Conservation (phyloP, 1,139 yeast genomes). For the Geotrichum aggregatum region DNA sequence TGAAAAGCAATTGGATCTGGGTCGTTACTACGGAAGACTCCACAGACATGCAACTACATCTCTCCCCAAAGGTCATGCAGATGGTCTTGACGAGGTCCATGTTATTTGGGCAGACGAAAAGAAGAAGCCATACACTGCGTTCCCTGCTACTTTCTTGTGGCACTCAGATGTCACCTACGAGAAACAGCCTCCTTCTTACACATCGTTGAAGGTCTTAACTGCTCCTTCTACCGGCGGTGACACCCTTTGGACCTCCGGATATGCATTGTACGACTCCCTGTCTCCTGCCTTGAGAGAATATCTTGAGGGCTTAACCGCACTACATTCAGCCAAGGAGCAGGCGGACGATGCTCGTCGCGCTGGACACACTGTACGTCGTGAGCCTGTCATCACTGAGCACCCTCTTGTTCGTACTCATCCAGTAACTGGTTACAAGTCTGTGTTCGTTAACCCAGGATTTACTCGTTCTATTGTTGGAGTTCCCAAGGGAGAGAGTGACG, state of each 20-base stretch:
- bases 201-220: slow-evolving; percentile 56
- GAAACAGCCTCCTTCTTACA: slow-evolving; percentile 63
- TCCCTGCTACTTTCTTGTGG: slow-evolving; percentile 41
- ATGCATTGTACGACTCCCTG: slow-evolving; percentile 64
- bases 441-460: slow-evolving; percentile 59
- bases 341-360: slow-evolving; percentile 51
- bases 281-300: slow-evolving; percentile 57
- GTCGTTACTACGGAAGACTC: slow-evolving; percentile 60
- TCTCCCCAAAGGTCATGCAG: slow-evolving; percentile 47
- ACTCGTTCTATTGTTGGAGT: slow-evolving; percentile 60
- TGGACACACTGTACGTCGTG: slow-evolving; percentile 63
- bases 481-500: slow-evolving; percentile 60
- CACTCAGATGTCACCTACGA: slow-evolving; percentile 72
- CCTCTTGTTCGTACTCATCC: slow-evolving; percentile 70
- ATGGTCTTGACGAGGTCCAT: slow-evolving; percentile 51
- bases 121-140: slow-evolving; percentile 32
- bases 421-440: slow-evolving; percentile 56
- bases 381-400: slow-evolving; percentile 55
- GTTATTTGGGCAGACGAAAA: slow-evolving; percentile 45
- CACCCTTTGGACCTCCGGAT: slow-evolving; percentile 61
- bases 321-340: slow-evolving; percentile 66
- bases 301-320: slow-evolving; percentile 54
- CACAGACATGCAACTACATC: slow-evolving; percentile 76
- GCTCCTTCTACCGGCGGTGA: slow-evolving; percentile 71
- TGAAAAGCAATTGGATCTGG: slow-evolving; percentile 56